phyloP scores from a whole-genome alignment of 2,329 filamentous ascomycete genomes.

The Kalmusia sp. region DNA sequence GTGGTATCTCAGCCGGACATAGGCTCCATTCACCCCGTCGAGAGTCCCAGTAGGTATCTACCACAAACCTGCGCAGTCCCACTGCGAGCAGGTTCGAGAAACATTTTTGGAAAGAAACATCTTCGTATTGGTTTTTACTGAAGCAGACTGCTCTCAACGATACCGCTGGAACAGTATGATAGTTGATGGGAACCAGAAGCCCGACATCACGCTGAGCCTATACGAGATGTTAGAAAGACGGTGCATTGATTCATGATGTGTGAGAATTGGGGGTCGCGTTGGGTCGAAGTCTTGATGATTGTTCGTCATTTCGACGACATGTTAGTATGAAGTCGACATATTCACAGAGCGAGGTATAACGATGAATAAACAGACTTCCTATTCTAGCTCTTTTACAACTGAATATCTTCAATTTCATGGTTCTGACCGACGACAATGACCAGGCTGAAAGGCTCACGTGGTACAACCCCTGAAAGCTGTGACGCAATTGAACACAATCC shows the following conservation, averaged over 20 bases:
- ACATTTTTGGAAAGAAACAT: slow-evolving; percentile 60
- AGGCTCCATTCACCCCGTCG: slow-evolving; percentile 63
- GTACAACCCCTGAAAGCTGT: not conserved
- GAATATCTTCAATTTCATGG: too few species aligned
- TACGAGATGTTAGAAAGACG: slow-evolving; percentile 15
- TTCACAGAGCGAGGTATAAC: too few species aligned
- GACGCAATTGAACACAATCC: slow-evolving; percentile 4
- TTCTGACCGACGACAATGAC: not conserved
- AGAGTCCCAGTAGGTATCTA: slow-evolving; percentile 71
- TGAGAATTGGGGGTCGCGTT: too few species aligned
- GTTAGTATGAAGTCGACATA: too few species aligned
- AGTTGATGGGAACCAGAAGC: slow-evolving; percentile 67
- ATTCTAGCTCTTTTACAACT: not conserved
- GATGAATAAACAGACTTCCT: too few species aligned
- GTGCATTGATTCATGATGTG: not conserved
- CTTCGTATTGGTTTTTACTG: slow-evolving; percentile 59
- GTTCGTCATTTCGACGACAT: too few species aligned
- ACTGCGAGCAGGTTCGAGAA: slow-evolving; percentile 68
- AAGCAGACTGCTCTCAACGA: slow-evolving; percentile 68
- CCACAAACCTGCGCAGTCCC: slow-evolving; percentile 64
- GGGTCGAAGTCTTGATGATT: too few species aligned
- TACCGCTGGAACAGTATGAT: slow-evolving; percentile 63
- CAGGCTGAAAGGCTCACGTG: not conserved
- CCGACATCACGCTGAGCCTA: slow-evolving; percentile 69
- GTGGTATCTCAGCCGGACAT: slow-evolving; percentile 64